phyloP scores from a whole-genome alignment of 768 basidiomycete genomes.

The Fistulinella prunicolor region DNA sequence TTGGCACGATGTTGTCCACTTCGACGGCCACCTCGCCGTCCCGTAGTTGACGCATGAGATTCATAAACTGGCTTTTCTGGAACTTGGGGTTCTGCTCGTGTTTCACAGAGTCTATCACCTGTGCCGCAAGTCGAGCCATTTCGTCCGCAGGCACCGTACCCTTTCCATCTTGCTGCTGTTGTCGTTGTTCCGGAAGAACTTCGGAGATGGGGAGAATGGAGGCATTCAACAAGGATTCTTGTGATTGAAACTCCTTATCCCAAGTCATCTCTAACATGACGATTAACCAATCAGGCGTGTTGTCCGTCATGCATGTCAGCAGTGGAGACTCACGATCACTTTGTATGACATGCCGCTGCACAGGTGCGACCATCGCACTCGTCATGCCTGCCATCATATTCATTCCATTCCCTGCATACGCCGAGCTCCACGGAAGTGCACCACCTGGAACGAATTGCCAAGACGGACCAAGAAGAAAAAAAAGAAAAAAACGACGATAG shows the following conservation, averaged over 20 bases:
- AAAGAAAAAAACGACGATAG: background rate
- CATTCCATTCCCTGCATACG: conserved; percentile 37
- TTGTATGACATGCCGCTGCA: conserved; percentile 26
- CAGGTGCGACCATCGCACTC: conserved; percentile 14
- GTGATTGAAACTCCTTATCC: conserved; percentile 65
- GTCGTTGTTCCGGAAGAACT: conserved; percentile 10
- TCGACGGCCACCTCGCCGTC: conserved; percentile 78
- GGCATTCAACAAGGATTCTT: conserved; percentile 42
- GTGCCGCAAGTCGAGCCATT: conserved; percentile 75
- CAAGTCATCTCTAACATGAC: conserved; percentile 35
- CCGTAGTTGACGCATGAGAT: conserved; percentile 79
- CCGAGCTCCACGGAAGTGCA: conserved; percentile 40
- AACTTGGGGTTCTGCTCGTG: conserved; percentile 83
- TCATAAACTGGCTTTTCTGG: conserved; percentile 78
- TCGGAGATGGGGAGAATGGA: conserved; percentile 10
- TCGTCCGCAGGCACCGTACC: conserved; percentile 47
- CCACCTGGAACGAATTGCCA: conserved; percentile 25
- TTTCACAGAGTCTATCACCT: conserved; percentile 72
- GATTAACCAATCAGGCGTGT: background rate
- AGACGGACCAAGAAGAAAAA: background rate
- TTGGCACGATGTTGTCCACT: conserved; percentile 73
- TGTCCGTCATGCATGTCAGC: background rate
- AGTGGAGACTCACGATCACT: conserved; percentile 42
- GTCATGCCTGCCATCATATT: conserved; percentile 37
- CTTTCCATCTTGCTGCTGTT: conserved; percentile 21